Evolutionary conservation across 176 grass and related monocot species (phyloP).

Genomic region (Cenchrus americanus): DNA sequence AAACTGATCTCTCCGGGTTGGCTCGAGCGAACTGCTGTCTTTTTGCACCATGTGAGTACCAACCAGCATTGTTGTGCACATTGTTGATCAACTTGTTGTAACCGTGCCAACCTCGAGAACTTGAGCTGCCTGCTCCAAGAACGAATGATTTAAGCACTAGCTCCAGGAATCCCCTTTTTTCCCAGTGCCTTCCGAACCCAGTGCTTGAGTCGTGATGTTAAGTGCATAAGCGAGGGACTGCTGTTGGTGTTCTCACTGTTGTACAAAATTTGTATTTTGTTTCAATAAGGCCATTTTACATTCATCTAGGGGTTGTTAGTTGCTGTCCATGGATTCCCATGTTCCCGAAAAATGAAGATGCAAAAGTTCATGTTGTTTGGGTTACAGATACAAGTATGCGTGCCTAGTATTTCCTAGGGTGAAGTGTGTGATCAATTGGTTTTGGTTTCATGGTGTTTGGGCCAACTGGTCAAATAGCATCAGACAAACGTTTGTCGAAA

Average conservation of each 20-base stretch:
- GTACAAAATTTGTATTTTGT: constrained; percentile 32
- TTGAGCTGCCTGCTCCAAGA: not conserved
- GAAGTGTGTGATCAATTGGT: no score
- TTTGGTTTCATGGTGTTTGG: no score
- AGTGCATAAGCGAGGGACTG: constrained; percentile 25
- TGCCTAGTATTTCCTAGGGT: no score
- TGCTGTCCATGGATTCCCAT: constrained; percentile 1
- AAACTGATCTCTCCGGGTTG: not conserved
- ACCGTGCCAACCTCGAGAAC: constrained; percentile 11
- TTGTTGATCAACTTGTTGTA: constrained; percentile 24
- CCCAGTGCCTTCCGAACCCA: not conserved
- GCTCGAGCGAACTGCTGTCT: constrained; percentile 9
- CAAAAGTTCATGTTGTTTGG: not conserved
- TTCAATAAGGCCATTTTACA: constrained; percentile 29
- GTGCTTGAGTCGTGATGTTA: constrained; percentile 17
- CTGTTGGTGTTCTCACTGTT: not conserved
- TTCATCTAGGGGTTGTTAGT: not conserved
- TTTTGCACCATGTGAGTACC: constrained; percentile 26
- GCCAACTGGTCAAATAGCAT: no score
- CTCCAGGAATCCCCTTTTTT: constrained; percentile 12
- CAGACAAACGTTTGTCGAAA: no score
- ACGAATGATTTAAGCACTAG: constrained; percentile 25
- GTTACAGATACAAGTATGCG: not conserved
- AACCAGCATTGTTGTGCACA: constrained; percentile 22
- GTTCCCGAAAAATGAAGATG: not conserved